Conservation (phyloP, 345 rosid species). For the Acer campestre region DNA sequence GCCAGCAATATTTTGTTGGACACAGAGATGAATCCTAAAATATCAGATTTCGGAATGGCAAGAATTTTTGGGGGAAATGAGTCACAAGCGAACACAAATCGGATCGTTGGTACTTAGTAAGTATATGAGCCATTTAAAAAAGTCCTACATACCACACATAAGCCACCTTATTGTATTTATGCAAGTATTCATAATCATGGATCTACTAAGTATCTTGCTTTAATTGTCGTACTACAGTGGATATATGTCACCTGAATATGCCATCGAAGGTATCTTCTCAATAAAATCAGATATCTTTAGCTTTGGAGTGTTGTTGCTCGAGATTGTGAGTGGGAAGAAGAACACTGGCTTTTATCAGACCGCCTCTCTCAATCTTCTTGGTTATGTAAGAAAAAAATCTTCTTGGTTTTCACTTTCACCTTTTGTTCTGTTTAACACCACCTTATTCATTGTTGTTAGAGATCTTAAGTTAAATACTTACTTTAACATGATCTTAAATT, state of each 20-base stretch:
- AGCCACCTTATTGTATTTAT: not conserved
- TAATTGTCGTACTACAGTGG: constrained; percentile 29
- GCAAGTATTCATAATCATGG: not conserved
- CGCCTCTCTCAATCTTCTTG: constrained; percentile 10
- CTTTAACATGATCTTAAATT: not conserved
- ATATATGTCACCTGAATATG: constrained; percentile 40
- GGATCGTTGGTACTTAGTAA: constrained; percentile 50
- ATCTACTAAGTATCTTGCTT: not conserved
- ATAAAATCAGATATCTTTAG: constrained; percentile 55
- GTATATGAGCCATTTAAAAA: constrained; percentile 10
- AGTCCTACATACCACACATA: not conserved
- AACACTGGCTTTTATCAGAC: constrained; percentile 45
- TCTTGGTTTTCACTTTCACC: not conserved
- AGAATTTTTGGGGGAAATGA: constrained; percentile 47
- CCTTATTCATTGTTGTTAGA: not conserved
- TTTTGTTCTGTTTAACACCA: not conserved
- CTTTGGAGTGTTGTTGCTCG: constrained; percentile 50
- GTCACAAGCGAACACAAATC: constrained; percentile 38
- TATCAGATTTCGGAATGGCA: constrained; percentile 55
- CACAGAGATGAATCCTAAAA: constrained; percentile 47
- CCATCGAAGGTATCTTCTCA: constrained; percentile 47
- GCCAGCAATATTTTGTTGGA: constrained; percentile 55
- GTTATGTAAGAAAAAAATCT: not conserved
- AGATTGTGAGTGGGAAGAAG: constrained; percentile 51
- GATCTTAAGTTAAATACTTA: too few relatives aligned